Evolutionary conservation across 495 filamentous ascomycete species (phyloP), one percentile per base, ranked within the genome.

Genomic region (Aspergillus haitiensis): DNA sequence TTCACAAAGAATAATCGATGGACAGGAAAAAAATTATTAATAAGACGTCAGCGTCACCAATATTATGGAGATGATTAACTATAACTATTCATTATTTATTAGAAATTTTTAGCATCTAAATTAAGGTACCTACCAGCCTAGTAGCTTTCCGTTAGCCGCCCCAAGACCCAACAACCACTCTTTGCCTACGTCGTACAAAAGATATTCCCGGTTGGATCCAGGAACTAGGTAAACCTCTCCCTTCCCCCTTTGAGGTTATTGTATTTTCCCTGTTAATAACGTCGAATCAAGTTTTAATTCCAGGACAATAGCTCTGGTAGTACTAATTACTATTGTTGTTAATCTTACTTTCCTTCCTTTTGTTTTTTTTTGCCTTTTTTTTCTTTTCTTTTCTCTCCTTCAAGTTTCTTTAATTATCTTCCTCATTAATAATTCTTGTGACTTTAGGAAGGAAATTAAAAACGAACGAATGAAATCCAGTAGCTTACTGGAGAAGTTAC

Each of bases 111-210:
- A 36, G 50, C n/a, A 35, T 37, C 34, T 54, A 9, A 47, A 47
- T 40, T 40, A 40, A 40, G 37, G 6, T 10, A 40, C 11, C 37
- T 40, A n/a, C 37, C 37, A 11, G 45, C 15, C 15, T 18, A 34
- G 51, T 54, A 40, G 36, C 36, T 54, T 40, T 40, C n/a, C 27
- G 51, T 16, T 37, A 18, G 51, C n/a, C 21, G 21, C 21, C 35
- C 27, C 48, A 51, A 11, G 11, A 51, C 12, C 13, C 13, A 27
- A 10, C 33, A 53, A 39, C 1, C 33, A 53, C 2, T 51, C 21
- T 51, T 27, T 51, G 13, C 48, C 13, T 5, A 7, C 10, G 44
- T 47, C n/a, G 44, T 51, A 51, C 48, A 51, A 27, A 32, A n/a
- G 32, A 31, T 31, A 16, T 32, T 51, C 48, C 48, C 32, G 32